A percentile compares a stretch with the other conserved stretches of the same genome.
Conservation (phyloP, 73 alveolate species). For the Paramecium sonneborni region DNA sequence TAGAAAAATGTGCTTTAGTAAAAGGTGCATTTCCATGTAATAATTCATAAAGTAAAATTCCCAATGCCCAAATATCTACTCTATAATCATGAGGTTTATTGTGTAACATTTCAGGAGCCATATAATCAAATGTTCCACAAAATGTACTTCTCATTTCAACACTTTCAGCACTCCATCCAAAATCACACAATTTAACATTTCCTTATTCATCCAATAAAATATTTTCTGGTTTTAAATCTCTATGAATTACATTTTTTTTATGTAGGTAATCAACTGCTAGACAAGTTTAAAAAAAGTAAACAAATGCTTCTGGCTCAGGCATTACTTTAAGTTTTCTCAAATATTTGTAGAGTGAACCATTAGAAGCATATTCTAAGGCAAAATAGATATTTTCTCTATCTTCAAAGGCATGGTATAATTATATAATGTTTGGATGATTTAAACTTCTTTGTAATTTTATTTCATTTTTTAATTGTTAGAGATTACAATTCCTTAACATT, state of each 20-base stretch:
- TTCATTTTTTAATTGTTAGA: conserved; percentile 60
- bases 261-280: conserved; percentile 62
- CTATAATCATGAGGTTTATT: conserved; percentile 84
- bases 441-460: conserved; percentile 47
- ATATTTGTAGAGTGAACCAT: conserved; percentile 57
- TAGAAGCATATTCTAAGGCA: conserved; percentile 60
- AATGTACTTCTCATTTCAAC: conserved; percentile 81
- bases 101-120: conserved; percentile 93
- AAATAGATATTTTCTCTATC: conserved; percentile 60
- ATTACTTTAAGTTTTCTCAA: conserved; percentile 36
- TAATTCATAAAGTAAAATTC: conserved; percentile 55
- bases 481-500: conserved; percentile 37
- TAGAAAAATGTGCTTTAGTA: not conserved
- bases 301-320: conserved; percentile 63
- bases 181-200: conserved; percentile 74
- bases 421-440: conserved; percentile 50
- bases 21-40: conserved; percentile 66
- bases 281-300: conserved; percentile 59
- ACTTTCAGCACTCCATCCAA: conserved; percentile 81
- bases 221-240: conserved; percentile 79
- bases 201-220: conserved; percentile 63
- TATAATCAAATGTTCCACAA: conserved; percentile 94
- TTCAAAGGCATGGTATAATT: conserved; percentile 63
- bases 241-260: conserved; percentile 43
- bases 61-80: conserved; percentile 93